Conservation (phyloP, 345 rosid genomes). For the Heritiera littoralis region DNA sequence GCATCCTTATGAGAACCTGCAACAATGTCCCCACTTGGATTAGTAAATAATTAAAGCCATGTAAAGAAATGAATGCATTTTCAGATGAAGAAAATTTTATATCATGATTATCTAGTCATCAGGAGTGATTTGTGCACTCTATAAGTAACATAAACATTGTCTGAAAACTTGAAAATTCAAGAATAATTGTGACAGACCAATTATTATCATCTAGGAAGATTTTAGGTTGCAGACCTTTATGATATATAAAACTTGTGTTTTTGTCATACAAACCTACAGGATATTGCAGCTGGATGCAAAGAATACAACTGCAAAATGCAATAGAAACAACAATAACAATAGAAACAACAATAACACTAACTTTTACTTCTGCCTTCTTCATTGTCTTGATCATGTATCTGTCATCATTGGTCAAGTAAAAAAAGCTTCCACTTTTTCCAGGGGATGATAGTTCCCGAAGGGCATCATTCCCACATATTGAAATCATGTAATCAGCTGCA, state of each 20-base stretch:
- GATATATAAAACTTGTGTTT: too few relatives aligned
- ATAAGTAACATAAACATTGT: background rate
- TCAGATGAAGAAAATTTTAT: background rate
- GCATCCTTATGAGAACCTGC: slow-evolving; percentile 92
- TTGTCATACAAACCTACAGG: too few relatives aligned
- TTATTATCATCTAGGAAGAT: background rate
- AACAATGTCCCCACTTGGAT: slow-evolving; percentile 10
- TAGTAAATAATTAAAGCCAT: background rate
- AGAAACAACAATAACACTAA: slow-evolving; percentile 22
- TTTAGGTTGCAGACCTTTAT: too few relatives aligned
- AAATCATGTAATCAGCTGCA: slow-evolving; percentile 96
- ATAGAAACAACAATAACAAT: background rate
- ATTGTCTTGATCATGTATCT: slow-evolving; percentile 96
- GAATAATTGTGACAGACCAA: background rate
- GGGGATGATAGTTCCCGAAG: slow-evolving; percentile 98
- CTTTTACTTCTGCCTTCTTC: slow-evolving; percentile 97
- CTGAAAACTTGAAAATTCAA: background rate
- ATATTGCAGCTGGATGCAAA: too few relatives aligned
- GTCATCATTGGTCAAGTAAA: slow-evolving; percentile 89
- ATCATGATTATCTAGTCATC: background rate
- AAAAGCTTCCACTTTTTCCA: slow-evolving; percentile 97
- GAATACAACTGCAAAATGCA: too few relatives aligned
- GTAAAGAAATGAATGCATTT: background rate
- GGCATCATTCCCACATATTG: slow-evolving; percentile 91
- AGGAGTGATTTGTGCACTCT: background rate